These are phyloP conservation scores for Amanita polypyramis DNA, from an alignment of 768 basidiomycete species.

Conservation along the genomic window DNA sequence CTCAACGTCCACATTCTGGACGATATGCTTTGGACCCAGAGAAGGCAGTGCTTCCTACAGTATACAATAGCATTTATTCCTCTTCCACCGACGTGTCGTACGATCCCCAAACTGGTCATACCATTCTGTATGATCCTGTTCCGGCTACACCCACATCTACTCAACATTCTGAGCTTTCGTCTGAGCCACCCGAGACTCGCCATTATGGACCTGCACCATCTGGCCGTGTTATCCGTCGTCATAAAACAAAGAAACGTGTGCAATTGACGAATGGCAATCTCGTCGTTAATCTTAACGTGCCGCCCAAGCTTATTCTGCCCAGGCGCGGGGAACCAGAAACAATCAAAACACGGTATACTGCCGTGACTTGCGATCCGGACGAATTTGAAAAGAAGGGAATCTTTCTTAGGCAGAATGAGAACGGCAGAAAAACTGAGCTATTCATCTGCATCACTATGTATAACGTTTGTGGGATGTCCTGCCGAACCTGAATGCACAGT, in stretches of 20 bases:
- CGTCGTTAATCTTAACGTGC: constrained; percentile 76
- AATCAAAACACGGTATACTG: constrained; percentile 68
- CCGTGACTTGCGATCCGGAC: constrained; percentile 90
- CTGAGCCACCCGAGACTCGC: constrained; percentile 51
- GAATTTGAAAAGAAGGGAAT: constrained; percentile 80
- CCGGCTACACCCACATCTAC: constrained; percentile 33
- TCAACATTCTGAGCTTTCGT: constrained; percentile 23
- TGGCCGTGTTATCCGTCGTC: constrained; percentile 67
- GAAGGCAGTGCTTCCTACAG: constrained; percentile 22
- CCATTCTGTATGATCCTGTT: constrained; percentile 29
- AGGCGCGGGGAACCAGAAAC: constrained; percentile 64
- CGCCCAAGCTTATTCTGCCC: constrained; percentile 73
- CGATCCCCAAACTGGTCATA: constrained; percentile 19
- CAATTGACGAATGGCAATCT: constrained; percentile 83
- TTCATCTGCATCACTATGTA: constrained; percentile 97
- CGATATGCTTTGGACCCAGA: constrained; percentile 24
- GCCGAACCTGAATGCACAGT: background rate
- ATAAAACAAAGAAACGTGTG: constrained; percentile 70
- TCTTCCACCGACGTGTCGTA: constrained; percentile 14
- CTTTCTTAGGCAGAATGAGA: constrained; percentile 76
- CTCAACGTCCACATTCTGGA: constrained; percentile 13
- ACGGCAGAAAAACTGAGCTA: constrained; percentile 73
- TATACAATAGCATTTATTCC: constrained; percentile 16
- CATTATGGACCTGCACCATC: constrained; percentile 86
- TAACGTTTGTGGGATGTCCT: constrained; percentile 49